Evolutionary conservation across 2,329 filamentous ascomycete genomes (phyloP), one percentile per base, ranked within the genome.

Genomic region (Pyrenochaeta sp.): DNA sequence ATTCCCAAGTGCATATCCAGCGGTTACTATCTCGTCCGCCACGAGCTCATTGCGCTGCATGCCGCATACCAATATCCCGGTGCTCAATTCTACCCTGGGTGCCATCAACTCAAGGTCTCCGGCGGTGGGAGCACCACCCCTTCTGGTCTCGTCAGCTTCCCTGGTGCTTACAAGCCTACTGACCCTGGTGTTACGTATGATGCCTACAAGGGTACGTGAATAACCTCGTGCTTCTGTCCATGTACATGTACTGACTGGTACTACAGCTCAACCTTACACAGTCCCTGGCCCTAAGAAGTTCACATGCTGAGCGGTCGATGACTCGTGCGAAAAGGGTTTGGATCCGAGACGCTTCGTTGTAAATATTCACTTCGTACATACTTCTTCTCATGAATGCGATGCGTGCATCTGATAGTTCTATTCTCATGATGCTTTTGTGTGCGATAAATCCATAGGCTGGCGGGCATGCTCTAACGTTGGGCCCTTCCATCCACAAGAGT

Each of bases 1-100:
- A 83, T 87, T 62, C 85, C 85, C 3, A 75, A 76, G 13, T 85
- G 82, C 73, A 77, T 87, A 39, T 76, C 80, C 43, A 73, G 80
- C 0, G 85, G 85, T 1, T 84, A 84, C 78, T 86, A 87, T 72
- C 82, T 87, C 53, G 84, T 87, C 25, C 83, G 85, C 48, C 85
- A 87, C 65, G 85, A 87, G 72, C 81, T 85, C 66, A 82, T 86
- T 58, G 85, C 84, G 3, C 78, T 87, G 50, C 84, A 86, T 71
- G 64, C 82, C 2, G 72, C 77, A 1, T 80, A 73, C 54, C 44
- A 70, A 5, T 85, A 85, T 64, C 83, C 83, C 0, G 85, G 85
- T 19, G 84, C 82, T 0, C 85, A 87, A 65, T 83, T 86, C 72
- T 87, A 87, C 66, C 84, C 85, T 0, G 83, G 83, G 7, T 87